phyloP scores from a whole-genome alignment of 208 protist genomes.

The Herpetomonas tarakana region DNA sequence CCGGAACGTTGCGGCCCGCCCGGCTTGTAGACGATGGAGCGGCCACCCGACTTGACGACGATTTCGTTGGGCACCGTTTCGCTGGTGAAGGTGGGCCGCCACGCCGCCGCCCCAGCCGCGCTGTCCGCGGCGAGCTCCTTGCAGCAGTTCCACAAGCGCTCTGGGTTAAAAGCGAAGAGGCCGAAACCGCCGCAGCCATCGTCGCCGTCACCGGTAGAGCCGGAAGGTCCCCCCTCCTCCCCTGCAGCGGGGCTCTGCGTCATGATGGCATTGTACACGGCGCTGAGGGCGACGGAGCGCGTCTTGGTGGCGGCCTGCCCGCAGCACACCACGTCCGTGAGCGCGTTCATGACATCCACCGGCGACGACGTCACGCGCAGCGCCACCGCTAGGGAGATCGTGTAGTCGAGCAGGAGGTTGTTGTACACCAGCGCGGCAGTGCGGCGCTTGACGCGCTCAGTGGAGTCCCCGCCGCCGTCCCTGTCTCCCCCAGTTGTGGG shows the following conservation, averaged over 20 bases:
- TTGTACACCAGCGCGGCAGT: slow-evolving; percentile 44
- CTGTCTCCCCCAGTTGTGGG: not conserved
- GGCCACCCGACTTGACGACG: slow-evolving; percentile 32
- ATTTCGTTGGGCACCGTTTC: slow-evolving; percentile 21
- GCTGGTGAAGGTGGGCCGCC: slow-evolving; percentile 26
- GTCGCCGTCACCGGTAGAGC: not conserved
- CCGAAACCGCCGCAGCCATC: slow-evolving; percentile 10
- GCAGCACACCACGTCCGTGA: slow-evolving; percentile 58
- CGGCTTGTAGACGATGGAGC: slow-evolving; percentile 22
- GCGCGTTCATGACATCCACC: slow-evolving; percentile 37
- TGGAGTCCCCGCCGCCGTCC: slow-evolving; percentile 9
- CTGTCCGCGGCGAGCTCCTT: slow-evolving; percentile 18
- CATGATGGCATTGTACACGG: slow-evolving; percentile 37
- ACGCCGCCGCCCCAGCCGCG: slow-evolving; percentile 5
- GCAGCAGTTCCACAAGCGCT: slow-evolving; percentile 39
- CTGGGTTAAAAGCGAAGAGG: slow-evolving; percentile 23
- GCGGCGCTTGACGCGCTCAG: slow-evolving; percentile 47
- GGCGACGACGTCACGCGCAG: slow-evolving; percentile 25
- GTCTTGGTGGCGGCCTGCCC: slow-evolving; percentile 34
- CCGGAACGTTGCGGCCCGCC: slow-evolving; percentile 2
- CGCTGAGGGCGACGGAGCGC: slow-evolving; percentile 42
- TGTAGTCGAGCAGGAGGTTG: slow-evolving; percentile 52
- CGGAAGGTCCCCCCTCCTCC: not conserved
- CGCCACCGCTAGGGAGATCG: slow-evolving; percentile 42
- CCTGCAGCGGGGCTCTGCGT: not conserved